Percentiles rank a stretch among this genome's conserved stretches.
Conservation (phyloP, 371 early-diverging fungal species). For the Caulochytrium protostelioides region DNA sequence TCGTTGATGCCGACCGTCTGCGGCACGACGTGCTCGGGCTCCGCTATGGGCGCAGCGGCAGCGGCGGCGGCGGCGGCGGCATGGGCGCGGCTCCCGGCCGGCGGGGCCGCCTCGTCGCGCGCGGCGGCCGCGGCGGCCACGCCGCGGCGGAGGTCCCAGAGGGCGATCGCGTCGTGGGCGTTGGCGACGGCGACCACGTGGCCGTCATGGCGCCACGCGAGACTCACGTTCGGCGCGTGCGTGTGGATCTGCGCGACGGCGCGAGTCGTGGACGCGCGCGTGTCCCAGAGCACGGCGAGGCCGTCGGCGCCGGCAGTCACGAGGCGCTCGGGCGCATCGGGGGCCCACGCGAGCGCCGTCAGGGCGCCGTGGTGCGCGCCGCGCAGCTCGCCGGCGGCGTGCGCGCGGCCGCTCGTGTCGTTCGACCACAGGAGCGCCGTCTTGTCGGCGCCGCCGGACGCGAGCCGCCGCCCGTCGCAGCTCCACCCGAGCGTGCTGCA, state of each 20-base stretch:
- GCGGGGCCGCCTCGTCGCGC: too few species aligned
- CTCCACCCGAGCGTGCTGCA: slow-evolving; percentile 18
- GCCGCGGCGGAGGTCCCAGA: not conserved
- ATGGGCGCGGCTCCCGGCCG: not conserved
- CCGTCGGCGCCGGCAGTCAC: not conserved
- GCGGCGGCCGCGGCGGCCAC: not conserved
- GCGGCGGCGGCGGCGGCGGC: too few species aligned
- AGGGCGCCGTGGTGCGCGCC: not conserved
- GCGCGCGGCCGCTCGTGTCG: not conserved
- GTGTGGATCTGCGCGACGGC: not conserved
- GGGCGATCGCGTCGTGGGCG: too few species aligned
- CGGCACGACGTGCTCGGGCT: not conserved
- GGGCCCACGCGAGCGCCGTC: not conserved
- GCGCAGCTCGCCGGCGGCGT: too few species aligned
- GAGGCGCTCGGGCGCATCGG: not conserved
- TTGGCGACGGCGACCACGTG: too few species aligned
- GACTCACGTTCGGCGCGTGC: too few species aligned
- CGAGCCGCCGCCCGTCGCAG: slow-evolving; percentile 11
- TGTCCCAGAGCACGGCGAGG: not conserved
- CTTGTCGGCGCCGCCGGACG: slow-evolving; percentile 19
- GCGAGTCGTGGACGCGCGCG: not conserved
- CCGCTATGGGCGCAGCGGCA: not conserved
- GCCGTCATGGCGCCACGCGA: too few species aligned
- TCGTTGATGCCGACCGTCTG: not conserved
- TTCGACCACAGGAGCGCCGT: slow-evolving; percentile 12